phyloP scores from a whole-genome alignment of 345 rosid genomes.

The Bruguiera sexangula region DNA sequence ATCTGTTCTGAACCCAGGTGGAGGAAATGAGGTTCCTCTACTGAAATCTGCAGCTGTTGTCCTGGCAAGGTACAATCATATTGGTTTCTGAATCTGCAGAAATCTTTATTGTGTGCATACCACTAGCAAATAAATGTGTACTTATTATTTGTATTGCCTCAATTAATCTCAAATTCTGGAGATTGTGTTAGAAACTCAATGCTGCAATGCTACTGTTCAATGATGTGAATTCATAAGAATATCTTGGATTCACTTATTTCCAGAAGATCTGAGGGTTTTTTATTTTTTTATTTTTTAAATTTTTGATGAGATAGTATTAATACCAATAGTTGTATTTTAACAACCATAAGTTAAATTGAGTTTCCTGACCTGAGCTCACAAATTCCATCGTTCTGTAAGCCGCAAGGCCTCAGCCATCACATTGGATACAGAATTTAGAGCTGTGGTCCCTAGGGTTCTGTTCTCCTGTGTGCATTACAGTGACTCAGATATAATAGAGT shows the following conservation, averaged over 20 bases:
- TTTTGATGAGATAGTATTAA: background rate
- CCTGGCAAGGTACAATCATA: constrained; percentile 42
- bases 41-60: constrained; percentile 47
- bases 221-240: constrained; percentile 1
- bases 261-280: background rate
- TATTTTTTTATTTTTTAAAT: too few relatives aligned
- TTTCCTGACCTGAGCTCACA: too few relatives aligned
- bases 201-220: background rate
- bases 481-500: background rate
- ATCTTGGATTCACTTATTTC: background rate
- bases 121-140: background rate
- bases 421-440: too few relatives aligned
- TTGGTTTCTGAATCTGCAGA: background rate
- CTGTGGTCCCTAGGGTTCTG: too few relatives aligned
- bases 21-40: constrained; percentile 49
- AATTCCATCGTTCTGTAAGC: too few relatives aligned
- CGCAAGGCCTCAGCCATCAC: too few relatives aligned
- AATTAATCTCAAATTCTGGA: background rate
- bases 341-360: too few relatives aligned
- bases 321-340: too few relatives aligned
- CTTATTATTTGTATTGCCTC: background rate
- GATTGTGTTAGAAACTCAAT: background rate
- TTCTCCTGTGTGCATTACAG: too few relatives aligned
- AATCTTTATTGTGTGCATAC: background rate
- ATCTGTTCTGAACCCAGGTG: constrained; percentile 47